Conservation (phyloP, 768 basidiomycete species). For the Auriscalpium vulgare region DNA sequence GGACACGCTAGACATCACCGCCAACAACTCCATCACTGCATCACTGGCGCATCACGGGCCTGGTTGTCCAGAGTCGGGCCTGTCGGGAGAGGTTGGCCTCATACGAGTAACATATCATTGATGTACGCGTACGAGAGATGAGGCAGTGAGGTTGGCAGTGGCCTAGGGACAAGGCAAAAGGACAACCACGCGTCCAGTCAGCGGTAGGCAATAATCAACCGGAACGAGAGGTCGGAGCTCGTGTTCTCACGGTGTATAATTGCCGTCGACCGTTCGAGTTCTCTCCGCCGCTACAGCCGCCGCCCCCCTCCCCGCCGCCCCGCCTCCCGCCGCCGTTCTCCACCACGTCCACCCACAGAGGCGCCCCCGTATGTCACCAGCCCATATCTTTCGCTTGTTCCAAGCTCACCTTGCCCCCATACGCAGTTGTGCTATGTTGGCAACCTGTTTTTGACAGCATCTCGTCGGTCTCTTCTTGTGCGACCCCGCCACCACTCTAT, state of each 20-base stretch:
- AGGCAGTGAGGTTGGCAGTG: too few relatives aligned
- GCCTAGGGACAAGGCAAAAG: too few relatives aligned
- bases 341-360: background rate
- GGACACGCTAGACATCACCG: too few relatives aligned
- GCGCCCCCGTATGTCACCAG: background rate
- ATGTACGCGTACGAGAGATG: too few relatives aligned
- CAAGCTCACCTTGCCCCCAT: background rate
- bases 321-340: background rate
- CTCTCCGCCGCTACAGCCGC: background rate
- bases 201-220: too few relatives aligned
- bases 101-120: too few relatives aligned
- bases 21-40: too few relatives aligned
- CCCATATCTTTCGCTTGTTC: background rate
- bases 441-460: background rate
- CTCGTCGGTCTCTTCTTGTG: background rate
- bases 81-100: too few relatives aligned
- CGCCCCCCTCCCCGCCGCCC: background rate
- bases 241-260: background rate
- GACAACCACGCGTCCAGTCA: too few relatives aligned
- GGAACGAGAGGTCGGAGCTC: too few relatives aligned
- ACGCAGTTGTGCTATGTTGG: background rate
- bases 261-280: background rate
- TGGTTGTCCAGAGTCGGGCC: too few relatives aligned
- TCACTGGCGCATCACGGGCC: too few relatives aligned
- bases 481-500: background rate